Evolutionary conservation across 2,329 filamentous ascomycete genomes (phyloP).

Genomic region (Geosmithia morbida): DNA sequence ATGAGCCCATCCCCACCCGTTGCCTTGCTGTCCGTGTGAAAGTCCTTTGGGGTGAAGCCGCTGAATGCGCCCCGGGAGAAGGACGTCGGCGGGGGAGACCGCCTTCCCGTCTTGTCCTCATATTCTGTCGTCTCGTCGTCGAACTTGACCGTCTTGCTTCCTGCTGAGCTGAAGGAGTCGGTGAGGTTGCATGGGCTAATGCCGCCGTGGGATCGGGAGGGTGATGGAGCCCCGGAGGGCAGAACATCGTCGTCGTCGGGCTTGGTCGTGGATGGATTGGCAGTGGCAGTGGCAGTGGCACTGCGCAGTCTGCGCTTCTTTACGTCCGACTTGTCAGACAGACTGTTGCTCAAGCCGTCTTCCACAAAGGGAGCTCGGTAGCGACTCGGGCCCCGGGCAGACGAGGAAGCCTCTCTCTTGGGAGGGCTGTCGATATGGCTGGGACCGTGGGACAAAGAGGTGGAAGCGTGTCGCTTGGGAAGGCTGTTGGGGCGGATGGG

Average conservation of each 20-base stretch:
- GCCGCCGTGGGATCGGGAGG: too few relatives aligned
- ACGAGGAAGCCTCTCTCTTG: background rate
- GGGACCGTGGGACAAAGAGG: background rate
- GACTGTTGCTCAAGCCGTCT: background rate
- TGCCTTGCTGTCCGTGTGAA: background rate
- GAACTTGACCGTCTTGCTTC: background rate
- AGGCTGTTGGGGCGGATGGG: background rate
- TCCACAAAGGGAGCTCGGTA: constrained; percentile 8
- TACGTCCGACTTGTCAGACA: background rate
- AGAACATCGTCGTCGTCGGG: too few relatives aligned
- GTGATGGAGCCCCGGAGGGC: too few relatives aligned
- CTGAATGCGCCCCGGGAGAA: constrained; percentile 1
- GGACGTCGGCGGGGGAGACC: background rate
- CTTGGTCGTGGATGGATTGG: too few relatives aligned
- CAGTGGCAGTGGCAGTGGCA: too few relatives aligned
- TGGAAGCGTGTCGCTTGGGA: background rate
- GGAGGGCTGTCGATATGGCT: background rate
- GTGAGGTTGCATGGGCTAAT: background rate
- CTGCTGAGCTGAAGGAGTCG: background rate
- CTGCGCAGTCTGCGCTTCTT: background rate
- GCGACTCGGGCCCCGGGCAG: background rate
- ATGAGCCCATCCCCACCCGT: background rate
- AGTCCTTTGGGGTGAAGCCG: constrained; percentile 1
- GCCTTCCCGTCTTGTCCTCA: background rate
- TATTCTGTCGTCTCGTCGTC: background rate